Evolutionary conservation across 2,329 filamentous ascomycete genomes (phyloP).

Genomic region (Ceratocystis albifundus): DNA sequence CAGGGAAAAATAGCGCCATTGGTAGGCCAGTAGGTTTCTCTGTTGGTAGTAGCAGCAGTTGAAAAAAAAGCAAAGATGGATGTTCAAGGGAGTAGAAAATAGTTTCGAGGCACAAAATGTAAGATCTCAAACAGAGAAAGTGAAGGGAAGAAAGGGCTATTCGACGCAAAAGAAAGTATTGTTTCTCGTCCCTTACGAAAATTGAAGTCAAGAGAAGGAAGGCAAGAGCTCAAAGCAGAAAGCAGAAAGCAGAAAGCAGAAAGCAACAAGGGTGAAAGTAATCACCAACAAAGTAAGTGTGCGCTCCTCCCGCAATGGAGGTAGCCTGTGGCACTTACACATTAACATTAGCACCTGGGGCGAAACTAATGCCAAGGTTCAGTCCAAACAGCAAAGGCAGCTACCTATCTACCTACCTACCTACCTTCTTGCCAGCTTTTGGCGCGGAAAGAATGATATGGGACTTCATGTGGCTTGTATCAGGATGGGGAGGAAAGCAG

Average conservation of each 20-base stretch:
- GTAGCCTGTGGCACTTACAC: neutral
- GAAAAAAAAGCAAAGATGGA: neutral
- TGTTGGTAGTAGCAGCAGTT: constrained; percentile 3
- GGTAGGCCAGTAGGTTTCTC: neutral
- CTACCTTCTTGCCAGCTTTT: neutral
- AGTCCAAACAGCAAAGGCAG: neutral
- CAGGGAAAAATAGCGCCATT: constrained; percentile 11
- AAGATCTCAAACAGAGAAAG: constrained; percentile 1
- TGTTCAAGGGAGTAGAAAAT: constrained; percentile 3
- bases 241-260: constrained; percentile 6
- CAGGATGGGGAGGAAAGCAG: neutral
- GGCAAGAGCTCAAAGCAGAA: constrained; percentile 10
- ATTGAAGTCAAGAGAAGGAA: neutral
- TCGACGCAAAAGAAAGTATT: neutral
- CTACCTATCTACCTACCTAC: too few species aligned
- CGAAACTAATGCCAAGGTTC: neutral
- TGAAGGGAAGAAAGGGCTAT: neutral
- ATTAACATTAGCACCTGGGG: neutral
- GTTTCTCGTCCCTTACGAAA: neutral
- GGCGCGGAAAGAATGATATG: neutral
- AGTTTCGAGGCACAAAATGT: neutral
- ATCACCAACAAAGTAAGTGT: neutral
- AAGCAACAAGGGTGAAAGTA: neutral
- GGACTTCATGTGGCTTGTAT: neutral
- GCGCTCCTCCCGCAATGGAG: neutral